Conservation (phyloP, 331 rosid genomes). For the Malus hybrid region DNA sequence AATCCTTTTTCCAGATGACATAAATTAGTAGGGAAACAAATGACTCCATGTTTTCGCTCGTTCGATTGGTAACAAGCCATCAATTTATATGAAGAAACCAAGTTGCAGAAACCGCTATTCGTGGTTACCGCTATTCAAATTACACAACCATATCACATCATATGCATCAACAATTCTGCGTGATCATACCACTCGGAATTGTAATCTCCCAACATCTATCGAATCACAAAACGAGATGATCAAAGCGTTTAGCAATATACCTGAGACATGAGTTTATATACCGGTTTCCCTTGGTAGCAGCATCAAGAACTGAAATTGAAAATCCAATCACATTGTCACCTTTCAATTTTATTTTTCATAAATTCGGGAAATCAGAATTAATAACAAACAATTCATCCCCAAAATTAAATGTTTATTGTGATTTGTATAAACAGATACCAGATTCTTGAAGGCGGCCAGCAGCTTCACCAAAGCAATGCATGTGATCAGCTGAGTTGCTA, state of each 20-base stretch:
- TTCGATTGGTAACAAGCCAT: neutral
- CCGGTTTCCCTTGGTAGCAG: constrained; percentile 76
- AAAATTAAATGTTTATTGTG: neutral
- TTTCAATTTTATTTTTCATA: neutral
- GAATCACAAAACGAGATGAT: neutral
- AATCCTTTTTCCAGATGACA: neutral
- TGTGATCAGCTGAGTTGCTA: constrained; percentile 22
- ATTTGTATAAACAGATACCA: constrained; percentile 27
- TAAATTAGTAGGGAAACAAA: neutral
- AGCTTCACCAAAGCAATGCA: constrained; percentile 73
- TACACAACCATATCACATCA: neutral
- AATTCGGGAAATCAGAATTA: no score
- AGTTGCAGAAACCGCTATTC: neutral
- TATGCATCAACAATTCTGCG: neutral
- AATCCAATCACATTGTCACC: neutral
- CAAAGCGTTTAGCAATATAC: constrained; percentile 17
- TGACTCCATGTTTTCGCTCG: neutral
- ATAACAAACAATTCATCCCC: no score
- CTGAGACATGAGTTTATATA: constrained; percentile 84
- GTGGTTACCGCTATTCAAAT: neutral
- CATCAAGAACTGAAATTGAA: constrained; percentile 53
- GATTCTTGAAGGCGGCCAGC: constrained; percentile 93
- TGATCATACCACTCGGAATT: neutral
- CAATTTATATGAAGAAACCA: neutral
- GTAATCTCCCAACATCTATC: neutral